These are phyloP conservation scores for Phenoliferia sp. DNA, from an alignment of 1,284 basidiomycete genomes.

Conservation along the genomic window DNA sequence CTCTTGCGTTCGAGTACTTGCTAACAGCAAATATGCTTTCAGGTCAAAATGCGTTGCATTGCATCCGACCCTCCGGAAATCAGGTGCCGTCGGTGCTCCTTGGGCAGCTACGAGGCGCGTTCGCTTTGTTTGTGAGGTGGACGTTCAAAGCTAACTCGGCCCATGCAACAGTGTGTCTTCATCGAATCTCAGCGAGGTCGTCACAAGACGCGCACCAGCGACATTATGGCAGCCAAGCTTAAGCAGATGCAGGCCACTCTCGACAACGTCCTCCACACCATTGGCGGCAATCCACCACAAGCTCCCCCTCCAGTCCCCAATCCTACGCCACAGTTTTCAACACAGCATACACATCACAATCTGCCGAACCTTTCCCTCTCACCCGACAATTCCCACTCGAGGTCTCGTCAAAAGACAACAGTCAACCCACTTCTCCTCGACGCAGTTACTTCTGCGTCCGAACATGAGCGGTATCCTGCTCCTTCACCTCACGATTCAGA, in stretches of 20 bases:
- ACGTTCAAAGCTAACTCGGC: neutral
- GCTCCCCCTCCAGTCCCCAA: no score
- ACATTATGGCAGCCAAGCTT: neutral
- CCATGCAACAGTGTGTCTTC: neutral
- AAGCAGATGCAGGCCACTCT: neutral
- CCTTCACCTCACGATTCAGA: neutral
- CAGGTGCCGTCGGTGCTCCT: neutral
- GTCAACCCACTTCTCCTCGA: neutral
- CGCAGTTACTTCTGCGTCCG: neutral
- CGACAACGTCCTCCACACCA: neutral
- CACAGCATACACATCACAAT: no score
- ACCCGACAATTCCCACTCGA: neutral
- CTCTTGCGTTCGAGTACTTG: neutral
- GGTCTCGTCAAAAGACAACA: neutral
- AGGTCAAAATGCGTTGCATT: neutral
- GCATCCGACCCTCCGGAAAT: neutral
- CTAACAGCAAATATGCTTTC: neutral
- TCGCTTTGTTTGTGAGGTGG: neutral
- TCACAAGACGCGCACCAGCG: neutral
- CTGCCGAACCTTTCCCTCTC: neutral
- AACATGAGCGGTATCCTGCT: neutral
- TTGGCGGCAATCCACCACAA: no score
- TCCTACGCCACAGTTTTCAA: neutral
- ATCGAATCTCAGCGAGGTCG: neutral
- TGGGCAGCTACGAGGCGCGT: neutral